Base-by-base conservation (phyloP, 2,329 filamentous ascomycete genomes). In the Hypoxylon sp. region DNA sequence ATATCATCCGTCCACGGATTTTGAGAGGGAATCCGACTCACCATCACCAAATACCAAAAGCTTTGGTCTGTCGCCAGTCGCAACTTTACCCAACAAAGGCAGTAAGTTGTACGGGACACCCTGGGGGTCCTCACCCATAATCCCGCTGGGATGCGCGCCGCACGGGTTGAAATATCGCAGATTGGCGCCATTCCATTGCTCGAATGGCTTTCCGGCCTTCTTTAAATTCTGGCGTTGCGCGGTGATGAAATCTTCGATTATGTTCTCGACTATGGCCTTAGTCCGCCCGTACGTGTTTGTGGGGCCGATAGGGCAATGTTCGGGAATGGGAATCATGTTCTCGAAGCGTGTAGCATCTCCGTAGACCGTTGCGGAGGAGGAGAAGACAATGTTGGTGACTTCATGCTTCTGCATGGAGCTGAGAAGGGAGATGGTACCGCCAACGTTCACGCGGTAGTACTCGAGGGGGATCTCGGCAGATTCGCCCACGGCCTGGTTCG, bases 281-380 rank as follows among this genome's bases (percentile, higher is more conserved):
- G 96, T 99, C 81, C 93, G 93, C 69, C 96, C 96, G 81, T 99
- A 99, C 25, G 95, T 94, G 85, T 98, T 99, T 72, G 96, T 99
- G 12, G 96, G 93, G 54, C 94, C 95, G 69, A 97, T 93, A 65
- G 96, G 96, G 86, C 96, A 99, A 81, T 92, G 85, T 83, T 99
- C 96, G 54, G 96, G 96, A 76, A 99, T 99, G 70, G 96, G 96
- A 71, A 99, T 99, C 96, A 99, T 99, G 86, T 96, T 91, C 73
- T 91, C 90, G 82, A 97, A 93, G 78, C 94, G 92, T 47, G 96
- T 98, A 57, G 95, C 96, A 81, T 99, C 96, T 77, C 96, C 96
- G 80, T 99, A 99, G 72, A 99, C 96, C 73, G 96, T 99, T 32
- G 96, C 96, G 1, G 94, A 97, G 68, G 94, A 97, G 66, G 95